These are phyloP conservation scores for Exophiala aquamarina DNA, from an alignment of 2,329 filamentous ascomycete species.

Conservation along the genomic window DNA sequence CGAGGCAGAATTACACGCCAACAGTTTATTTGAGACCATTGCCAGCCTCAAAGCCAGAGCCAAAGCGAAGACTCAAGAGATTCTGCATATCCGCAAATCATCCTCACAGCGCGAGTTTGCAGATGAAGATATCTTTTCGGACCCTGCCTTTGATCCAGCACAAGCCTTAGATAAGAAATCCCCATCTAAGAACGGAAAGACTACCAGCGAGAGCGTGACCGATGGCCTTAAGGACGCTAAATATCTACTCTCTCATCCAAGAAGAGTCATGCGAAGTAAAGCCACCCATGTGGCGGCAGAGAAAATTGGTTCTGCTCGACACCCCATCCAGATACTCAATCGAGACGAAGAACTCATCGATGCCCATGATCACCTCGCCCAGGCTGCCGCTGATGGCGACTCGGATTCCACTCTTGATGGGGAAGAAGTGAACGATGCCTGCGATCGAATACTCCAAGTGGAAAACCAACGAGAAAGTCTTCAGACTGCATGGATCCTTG, in stretches of 20 bases:
- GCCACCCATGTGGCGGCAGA: conserved; percentile 32
- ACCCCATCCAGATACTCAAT: conserved; percentile 30
- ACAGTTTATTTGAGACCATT: conserved; percentile 10
- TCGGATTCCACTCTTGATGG: conserved; percentile 10
- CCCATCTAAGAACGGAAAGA: conserved; percentile 14
- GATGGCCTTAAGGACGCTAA: conserved; percentile 21
- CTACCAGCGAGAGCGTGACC: conserved; percentile 25
- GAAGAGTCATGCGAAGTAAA: conserved; percentile 31
- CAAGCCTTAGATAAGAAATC: conserved; percentile 26
- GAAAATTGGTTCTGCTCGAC: conserved; percentile 35
- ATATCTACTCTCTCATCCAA: conserved; percentile 33
- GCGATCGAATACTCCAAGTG: conserved; percentile 31
- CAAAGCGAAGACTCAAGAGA: conserved; percentile 15
- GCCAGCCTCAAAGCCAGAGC: conserved; percentile 14
- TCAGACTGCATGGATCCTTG: conserved; percentile 39
- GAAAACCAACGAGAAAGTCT: conserved; percentile 37
- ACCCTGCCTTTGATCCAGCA: conserved; percentile 38
- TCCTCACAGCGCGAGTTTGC: not conserved
- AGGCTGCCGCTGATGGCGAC: conserved; percentile 21
- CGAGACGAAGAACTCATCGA: conserved; percentile 36
- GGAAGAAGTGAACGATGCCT: conserved; percentile 20
- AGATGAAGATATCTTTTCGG: conserved; percentile 18
- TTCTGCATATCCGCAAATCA: conserved; percentile 7
- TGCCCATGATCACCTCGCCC: conserved; percentile 32
- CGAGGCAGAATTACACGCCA: conserved; percentile 14